Base-by-base conservation (phyloP, 2,329 filamentous ascomycete species). In the Pseudogymnoascus sp. region DNA sequence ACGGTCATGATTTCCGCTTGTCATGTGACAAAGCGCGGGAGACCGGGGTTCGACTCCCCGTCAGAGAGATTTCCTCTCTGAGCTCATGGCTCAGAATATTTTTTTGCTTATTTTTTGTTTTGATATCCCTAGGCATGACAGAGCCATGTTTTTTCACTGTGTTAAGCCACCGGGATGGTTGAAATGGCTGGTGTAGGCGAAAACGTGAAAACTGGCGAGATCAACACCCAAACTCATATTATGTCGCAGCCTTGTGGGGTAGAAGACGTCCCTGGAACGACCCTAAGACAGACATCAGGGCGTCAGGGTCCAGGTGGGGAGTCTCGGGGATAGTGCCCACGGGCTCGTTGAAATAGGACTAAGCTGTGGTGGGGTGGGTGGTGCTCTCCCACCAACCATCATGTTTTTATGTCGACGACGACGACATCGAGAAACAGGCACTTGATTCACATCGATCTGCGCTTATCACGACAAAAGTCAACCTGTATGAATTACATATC, bases 1-100 rank as follows among this genome's bases (percentile, higher is more conserved):
- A 69, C 67, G 67, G 67, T 69, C 63, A 69, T 69, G 67, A 69
- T 69, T 69, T 69, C 67, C 67, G 67, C 67, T 69, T 69, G 67
- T 69, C 67, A 69, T 56, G 62, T 26, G 40, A 62, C 42, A 62
- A 53, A 59, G 63, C 63, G 63, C 63, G 63, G 63, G 63, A 65
- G 63, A 65, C 63, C 63, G 63, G 63, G 63, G 63, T 65, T 65
- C 62, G 64, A 65, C 62, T 65, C 47, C 56, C 64, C 62, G 64
- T 65, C 64, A 63, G 63, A 64, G 63, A 64, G 40, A 59, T 5
- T 50, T 50, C 44, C 44, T 50, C 44, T 59, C 56, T 59, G 56
- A 37, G 56, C 56, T 59, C 56, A 59, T 59, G 56, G 31, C 56
- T 59, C 56, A 59, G 44, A 50, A 29, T 50, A 8, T 37, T 10